Base-by-base conservation (phyloP, 805 yeast species). In the Saturnispora kantuleensis region DNA sequence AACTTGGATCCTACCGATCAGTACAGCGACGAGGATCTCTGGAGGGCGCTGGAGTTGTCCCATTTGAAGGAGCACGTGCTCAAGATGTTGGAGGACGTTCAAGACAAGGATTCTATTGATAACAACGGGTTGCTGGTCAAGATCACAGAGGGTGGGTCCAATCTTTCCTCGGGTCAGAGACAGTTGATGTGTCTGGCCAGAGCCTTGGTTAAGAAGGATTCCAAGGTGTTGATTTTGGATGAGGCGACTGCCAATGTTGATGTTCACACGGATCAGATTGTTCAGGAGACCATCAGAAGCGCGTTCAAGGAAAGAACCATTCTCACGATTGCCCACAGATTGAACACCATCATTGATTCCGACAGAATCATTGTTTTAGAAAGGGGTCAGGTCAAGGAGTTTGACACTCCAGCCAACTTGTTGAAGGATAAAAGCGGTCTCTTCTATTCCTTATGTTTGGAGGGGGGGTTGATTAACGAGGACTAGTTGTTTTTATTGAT, bases 211-310 rank as follows among this genome's bases (percentile, higher is more conserved):
- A 79, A 78, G 49, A 73, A 77, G 33, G 68, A 78, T 6, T 50
- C 57, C 38, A 76, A 78, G 48, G 73, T 84, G 35, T 68, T 84
- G 50, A 79, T 84, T 8, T 64, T 84, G 55, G 95, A 84, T 62
- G 95, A 84, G 63, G 94, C 94, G 10, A 84, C 95, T 2, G 93
- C 95, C 4, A 88, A 90, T 5, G 93, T 84, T 42, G 95, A 84
- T 63, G 89, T 84, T 32, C 86, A 83, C 57, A 84, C 95, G 2
- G 95, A 84, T 62, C 67, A 77, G 49, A 73, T 84, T 45, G 71
- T 84, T 42, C 94, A 84, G 65, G 77, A 81, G 49, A 84, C 95
- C 1, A 84, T 84, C 42, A 72, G 93, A 63, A 64, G 71, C 1
- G 87, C 84, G 35, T 84, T 84, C 57, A 75, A 76, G 50, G 81